Percentiles rank a stretch among this genome's conserved stretches.
phyloP scores from a whole-genome alignment of 371 early-diverging fungal genomes.

The Blakeslea trispora region DNA sequence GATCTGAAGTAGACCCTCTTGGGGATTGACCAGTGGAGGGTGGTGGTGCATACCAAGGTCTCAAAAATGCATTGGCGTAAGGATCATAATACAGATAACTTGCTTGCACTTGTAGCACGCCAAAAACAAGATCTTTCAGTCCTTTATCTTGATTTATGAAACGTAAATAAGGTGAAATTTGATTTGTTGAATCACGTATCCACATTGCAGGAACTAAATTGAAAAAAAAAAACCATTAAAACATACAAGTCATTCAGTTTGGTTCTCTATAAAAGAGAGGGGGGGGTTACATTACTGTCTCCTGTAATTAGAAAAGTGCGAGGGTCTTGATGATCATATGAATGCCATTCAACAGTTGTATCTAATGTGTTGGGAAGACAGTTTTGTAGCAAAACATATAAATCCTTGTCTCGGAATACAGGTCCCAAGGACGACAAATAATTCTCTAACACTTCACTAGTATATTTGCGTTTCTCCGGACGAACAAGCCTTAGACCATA shows the following conservation, averaged over 20 bases:
- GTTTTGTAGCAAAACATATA: constrained; percentile 49
- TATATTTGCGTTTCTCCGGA: constrained; percentile 30
- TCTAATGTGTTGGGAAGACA: constrained; percentile 61
- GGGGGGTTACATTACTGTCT: constrained; percentile 35
- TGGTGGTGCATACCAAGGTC: constrained; percentile 43
- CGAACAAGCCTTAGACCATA: constrained; percentile 28
- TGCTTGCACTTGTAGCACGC: constrained; percentile 44
- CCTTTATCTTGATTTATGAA: constrained; percentile 27
- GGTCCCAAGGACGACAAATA: constrained; percentile 19
- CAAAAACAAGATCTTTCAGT: constrained; percentile 33
- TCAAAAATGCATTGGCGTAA: constrained; percentile 56
- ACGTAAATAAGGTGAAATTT: constrained; percentile 48
- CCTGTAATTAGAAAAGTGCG: constrained; percentile 59
- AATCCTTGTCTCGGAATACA: constrained; percentile 35
- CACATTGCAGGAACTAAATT: constrained; percentile 58
- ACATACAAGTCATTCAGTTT: no score
- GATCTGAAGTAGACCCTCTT: constrained; percentile 25
- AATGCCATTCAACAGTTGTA: constrained; percentile 51
- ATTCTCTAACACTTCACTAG: constrained; percentile 33
- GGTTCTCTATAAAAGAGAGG: no score
- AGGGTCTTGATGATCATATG: constrained; percentile 22
- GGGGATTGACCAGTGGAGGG: constrained; percentile 13
- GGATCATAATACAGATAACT: constrained; percentile 42
- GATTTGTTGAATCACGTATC: constrained; percentile 62
- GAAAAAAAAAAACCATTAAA: no score